Conservation (phyloP, 768 basidiomycete genomes). For the Ephemerocybe angulata region DNA sequence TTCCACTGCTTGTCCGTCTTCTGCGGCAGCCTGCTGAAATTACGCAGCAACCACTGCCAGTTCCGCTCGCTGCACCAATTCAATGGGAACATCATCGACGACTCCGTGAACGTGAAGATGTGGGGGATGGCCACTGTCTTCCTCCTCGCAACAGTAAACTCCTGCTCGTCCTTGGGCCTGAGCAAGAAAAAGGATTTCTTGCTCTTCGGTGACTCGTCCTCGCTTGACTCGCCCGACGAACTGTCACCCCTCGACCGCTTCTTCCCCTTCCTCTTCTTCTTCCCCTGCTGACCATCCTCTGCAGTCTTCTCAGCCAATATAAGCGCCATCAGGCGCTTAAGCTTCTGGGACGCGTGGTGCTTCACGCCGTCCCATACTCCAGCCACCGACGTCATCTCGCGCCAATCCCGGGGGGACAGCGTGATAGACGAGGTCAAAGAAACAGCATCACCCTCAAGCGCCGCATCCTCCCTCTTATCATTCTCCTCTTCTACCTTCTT, state of each 20-base stretch:
- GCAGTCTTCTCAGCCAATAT: background rate
- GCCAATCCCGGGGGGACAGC: too few relatives aligned
- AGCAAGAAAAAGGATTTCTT: background rate
- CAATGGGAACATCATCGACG: too few relatives aligned
- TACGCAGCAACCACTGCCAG: too few relatives aligned
- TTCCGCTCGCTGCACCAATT: too few relatives aligned
- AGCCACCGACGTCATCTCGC: too few relatives aligned
- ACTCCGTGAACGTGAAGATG: too few relatives aligned
- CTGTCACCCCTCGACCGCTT: background rate
- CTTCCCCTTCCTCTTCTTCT: background rate
- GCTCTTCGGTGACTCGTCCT: background rate
- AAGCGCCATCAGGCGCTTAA: background rate
- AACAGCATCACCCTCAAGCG: background rate
- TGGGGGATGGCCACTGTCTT: too few relatives aligned
- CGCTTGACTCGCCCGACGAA: background rate
- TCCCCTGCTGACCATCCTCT: background rate
- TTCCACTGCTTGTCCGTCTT: too few relatives aligned
- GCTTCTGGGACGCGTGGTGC: background rate
- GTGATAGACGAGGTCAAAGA: too few relatives aligned
- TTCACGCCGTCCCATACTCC: conserved; percentile 18
- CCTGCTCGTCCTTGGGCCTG: background rate
- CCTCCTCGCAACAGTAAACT: too few relatives aligned
- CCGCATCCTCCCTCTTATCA: background rate
- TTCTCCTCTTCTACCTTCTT: background rate
- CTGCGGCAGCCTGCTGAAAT: too few relatives aligned